phyloP scores from a whole-genome alignment of 176 grass and related monocot genomes.

The Oryza officinalis region DNA sequence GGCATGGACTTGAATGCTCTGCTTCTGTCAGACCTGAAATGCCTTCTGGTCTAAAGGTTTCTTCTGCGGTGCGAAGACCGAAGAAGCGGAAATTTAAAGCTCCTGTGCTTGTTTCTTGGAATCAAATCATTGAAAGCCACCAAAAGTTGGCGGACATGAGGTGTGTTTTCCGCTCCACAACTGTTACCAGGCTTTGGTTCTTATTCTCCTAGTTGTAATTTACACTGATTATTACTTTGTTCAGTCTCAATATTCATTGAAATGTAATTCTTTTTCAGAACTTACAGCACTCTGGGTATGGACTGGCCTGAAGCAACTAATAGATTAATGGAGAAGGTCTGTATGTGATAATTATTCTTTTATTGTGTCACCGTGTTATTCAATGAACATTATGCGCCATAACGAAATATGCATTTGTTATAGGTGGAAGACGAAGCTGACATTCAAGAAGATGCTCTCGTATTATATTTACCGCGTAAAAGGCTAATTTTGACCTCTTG shows the following conservation, averaged over 20 bases:
- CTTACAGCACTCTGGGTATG: constrained; percentile 48
- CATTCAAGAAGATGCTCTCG: constrained; percentile 41
- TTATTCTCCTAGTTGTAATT: not conserved
- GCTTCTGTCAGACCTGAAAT: constrained; percentile 39
- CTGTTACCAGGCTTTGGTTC: not conserved
- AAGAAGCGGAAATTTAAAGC: constrained; percentile 78
- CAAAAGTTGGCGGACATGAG: constrained; percentile 62
- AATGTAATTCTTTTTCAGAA: constrained; percentile 18
- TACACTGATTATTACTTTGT: not conserved
- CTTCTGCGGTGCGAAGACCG: constrained; percentile 33
- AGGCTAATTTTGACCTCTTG: constrained; percentile 51
- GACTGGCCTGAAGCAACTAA: constrained; percentile 54
- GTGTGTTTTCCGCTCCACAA: constrained; percentile 44
- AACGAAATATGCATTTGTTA: not conserved
- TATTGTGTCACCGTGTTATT: not conserved
- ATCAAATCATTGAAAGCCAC: constrained; percentile 62
- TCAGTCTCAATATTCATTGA: constrained; percentile 5
- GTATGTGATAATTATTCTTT: not conserved
- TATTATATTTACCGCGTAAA: constrained; percentile 30
- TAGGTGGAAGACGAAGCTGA: constrained; percentile 45
- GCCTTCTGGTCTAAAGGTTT: constrained; percentile 32
- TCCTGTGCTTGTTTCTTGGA: constrained; percentile 58
- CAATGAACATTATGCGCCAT: not conserved
- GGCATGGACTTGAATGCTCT: constrained; percentile 53
- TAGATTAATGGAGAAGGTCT: constrained; percentile 58